Conservation (phyloP, 2,329 filamentous ascomycete genomes). For the Samsoniella hepiali region DNA sequence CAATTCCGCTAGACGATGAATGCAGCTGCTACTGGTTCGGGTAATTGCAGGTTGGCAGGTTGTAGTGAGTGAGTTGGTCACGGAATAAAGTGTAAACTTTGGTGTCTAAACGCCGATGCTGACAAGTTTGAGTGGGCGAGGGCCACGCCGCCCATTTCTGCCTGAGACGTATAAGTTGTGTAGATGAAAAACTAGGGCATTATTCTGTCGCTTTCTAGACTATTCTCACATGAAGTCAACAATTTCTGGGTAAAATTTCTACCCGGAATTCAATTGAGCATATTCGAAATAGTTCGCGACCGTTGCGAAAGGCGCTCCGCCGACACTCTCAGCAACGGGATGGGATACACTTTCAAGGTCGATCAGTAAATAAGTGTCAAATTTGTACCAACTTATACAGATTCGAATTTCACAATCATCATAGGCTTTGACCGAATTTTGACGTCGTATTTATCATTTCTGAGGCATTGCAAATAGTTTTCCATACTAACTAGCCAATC, state of each 20-base stretch:
- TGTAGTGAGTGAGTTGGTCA: neutral
- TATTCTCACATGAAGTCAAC: too few species aligned
- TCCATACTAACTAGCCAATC: neutral
- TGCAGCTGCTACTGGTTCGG: neutral
- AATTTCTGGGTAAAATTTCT: too few species aligned
- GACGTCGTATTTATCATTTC: neutral
- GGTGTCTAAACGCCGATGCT: neutral
- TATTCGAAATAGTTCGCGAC: neutral
- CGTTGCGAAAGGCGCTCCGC: neutral
- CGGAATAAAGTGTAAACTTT: neutral
- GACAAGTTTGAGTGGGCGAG: neutral
- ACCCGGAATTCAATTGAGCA: too few species aligned
- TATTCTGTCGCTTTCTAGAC: too few species aligned
- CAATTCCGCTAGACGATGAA: neutral
- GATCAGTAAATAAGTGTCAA: too few species aligned
- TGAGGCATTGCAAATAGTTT: neutral
- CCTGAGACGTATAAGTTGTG: neutral
- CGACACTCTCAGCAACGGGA: neutral
- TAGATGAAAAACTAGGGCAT: too few species aligned
- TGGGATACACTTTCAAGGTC: too few species aligned
- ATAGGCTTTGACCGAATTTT: too few species aligned
- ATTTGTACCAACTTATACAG: too few species aligned
- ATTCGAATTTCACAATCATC: too few species aligned
- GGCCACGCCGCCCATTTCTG: neutral
- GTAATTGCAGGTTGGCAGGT: neutral